These are phyloP conservation scores for Sporothrix globosa DNA, from an alignment of 2,329 filamentous ascomycete genomes.

Conservation along the genomic window DNA sequence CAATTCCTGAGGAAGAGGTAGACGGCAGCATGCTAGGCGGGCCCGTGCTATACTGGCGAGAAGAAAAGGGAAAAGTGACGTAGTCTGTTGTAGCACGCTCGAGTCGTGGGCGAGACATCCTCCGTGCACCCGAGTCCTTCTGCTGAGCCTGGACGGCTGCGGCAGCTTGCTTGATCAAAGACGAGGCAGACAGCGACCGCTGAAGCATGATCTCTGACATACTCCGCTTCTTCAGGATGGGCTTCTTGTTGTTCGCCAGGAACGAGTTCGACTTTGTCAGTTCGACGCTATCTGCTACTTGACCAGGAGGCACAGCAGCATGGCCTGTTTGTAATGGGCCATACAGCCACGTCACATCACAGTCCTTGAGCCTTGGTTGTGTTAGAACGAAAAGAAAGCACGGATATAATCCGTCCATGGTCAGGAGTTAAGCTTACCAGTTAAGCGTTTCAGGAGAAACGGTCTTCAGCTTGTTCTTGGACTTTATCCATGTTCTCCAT, in stretches of 20 bases:
- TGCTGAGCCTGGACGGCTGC: conserved; percentile 84
- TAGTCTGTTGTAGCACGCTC: conserved; percentile 71
- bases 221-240: conserved; percentile 93
- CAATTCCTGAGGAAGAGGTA: conserved; percentile 69
- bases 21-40: conserved; percentile 68
- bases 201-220: conserved; percentile 96
- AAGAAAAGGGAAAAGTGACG: conserved; percentile 65
- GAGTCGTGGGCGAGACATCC: conserved; percentile 58
- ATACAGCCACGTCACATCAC: conserved; percentile 96
- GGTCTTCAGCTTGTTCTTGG: conserved; percentile 83
- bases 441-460: conserved; percentile 90
- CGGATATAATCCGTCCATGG: background rate
- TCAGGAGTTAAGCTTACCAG: conserved; percentile 64
- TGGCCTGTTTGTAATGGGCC: conserved; percentile 81
- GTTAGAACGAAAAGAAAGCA: conserved; percentile 39
- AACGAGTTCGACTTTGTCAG: conserved; percentile 65
- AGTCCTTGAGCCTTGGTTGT: conserved; percentile 81
- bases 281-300: conserved; percentile 46
- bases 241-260: conserved; percentile 71
- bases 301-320: conserved; percentile 55
- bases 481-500: conserved; percentile 95
- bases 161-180: conserved; percentile 84
- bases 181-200: conserved; percentile 82
- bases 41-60: conserved; percentile 62
- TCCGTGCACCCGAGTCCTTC: conserved; percentile 54